A percentile compares a stretch with the other conserved stretches of the same genome.
phyloP scores from a whole-genome alignment of 2,329 filamentous ascomycete genomes.

The Penicillium sumatraense region DNA sequence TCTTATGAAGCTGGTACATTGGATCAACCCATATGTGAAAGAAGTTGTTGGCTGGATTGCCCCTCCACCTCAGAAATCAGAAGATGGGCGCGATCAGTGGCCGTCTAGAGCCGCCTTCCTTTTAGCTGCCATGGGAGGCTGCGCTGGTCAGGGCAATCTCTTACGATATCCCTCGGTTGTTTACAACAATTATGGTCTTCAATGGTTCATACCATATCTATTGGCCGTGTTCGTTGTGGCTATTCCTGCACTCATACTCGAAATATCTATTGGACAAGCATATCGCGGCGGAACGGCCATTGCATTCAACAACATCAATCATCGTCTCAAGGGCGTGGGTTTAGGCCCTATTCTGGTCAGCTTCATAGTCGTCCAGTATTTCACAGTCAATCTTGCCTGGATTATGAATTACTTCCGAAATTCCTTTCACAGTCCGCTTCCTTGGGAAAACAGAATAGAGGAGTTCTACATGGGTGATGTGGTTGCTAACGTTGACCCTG shows the following conservation, averaged over 20 bases:
- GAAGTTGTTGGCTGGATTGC: conserved; percentile 36
- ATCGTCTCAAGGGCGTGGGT: conserved; percentile 59
- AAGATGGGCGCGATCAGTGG: conserved; percentile 59
- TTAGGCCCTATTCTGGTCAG: conserved; percentile 58
- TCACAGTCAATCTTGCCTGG: conserved; percentile 62
- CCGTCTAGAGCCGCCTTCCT: conserved; percentile 60
- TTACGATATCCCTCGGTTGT: conserved; percentile 62
- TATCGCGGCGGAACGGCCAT: conserved; percentile 61
- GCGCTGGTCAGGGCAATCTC: conserved; percentile 62
- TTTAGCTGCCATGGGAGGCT: conserved; percentile 63
- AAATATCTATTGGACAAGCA: conserved; percentile 58
- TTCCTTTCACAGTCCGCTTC: conserved; percentile 60
- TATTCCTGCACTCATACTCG: conserved; percentile 60
- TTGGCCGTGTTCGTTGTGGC: conserved; percentile 60
- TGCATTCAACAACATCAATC: conserved; percentile 59
- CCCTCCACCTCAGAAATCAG: conserved; percentile 38
- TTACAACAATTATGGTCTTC: conserved; percentile 64
- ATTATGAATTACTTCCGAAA: conserved; percentile 64
- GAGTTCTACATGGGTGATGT: conserved; percentile 60
- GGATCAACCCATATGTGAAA: conserved; percentile 14
- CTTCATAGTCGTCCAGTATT: conserved; percentile 62
- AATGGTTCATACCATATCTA: conserved; percentile 65
- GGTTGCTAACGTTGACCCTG: conserved; percentile 53
- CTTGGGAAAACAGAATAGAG: conserved; percentile 57
- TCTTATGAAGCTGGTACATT: not conserved